Percentiles rank a stretch among this genome's conserved stretches.
Conservation (phyloP, 495 filamentous ascomycete genomes). For the Trichoderma reesei region DNA sequence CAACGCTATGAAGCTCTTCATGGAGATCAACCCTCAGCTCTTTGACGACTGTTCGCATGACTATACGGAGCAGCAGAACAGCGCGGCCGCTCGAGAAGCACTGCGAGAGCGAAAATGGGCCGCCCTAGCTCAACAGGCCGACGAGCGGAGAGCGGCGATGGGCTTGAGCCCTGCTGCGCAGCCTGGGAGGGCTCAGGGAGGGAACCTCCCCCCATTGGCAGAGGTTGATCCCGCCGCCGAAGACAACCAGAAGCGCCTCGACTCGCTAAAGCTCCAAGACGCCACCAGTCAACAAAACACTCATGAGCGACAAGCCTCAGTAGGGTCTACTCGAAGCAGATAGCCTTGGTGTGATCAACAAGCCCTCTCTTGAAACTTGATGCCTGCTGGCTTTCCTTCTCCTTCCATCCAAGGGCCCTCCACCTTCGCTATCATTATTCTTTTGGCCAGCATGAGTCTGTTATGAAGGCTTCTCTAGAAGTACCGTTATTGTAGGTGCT, state of each 20-base stretch:
- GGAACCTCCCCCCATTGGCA: conserved; percentile 40
- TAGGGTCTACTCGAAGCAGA: conserved; percentile 39
- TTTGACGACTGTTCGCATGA: conserved; percentile 98
- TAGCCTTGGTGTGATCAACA: conserved; percentile 16
- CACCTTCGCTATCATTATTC: not conserved
- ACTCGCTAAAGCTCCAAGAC: conserved; percentile 78
- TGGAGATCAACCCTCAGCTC: conserved; percentile 98
- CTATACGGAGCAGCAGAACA: conserved; percentile 94
- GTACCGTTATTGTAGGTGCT: not conserved
- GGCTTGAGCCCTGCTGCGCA: conserved; percentile 23
- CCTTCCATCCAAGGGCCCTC: not conserved
- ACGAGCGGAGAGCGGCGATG: conserved; percentile 38
- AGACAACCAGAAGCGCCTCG: conserved; percentile 74
- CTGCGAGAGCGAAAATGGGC: conserved; percentile 79
- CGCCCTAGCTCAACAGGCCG: conserved; percentile 68
- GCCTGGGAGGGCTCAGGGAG: conserved; percentile 30
- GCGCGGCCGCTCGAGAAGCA: conserved; percentile 65
- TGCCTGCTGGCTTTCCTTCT: not conserved
- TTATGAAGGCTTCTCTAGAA: not conserved
- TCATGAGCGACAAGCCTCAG: conserved; percentile 42
- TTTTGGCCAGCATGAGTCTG: not conserved
- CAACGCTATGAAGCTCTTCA: conserved; percentile 99
- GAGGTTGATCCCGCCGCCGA: conserved; percentile 63
- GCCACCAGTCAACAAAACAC: conserved; percentile 31
- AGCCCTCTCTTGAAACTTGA: not conserved